Evolutionary conservation across 805 yeast species (phyloP).

Genomic region (Suhomyces prunicola): DNA sequence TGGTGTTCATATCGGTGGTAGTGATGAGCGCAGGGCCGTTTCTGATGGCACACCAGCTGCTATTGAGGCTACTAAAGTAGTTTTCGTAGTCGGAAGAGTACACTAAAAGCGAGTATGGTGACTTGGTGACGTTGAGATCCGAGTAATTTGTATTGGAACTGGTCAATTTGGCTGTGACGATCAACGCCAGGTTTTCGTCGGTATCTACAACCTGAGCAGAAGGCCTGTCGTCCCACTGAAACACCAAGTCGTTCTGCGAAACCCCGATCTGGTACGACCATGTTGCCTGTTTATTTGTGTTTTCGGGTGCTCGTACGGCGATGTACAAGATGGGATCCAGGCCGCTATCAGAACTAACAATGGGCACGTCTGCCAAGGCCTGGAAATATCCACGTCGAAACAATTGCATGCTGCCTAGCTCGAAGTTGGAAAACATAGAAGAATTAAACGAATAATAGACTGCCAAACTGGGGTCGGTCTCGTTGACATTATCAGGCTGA

Average conservation of each 20-base stretch:
- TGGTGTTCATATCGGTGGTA: slow-evolving; percentile 19
- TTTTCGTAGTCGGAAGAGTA: slow-evolving; percentile 41
- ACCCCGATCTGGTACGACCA: slow-evolving; percentile 71
- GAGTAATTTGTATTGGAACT: neutral
- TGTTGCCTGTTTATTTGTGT: slow-evolving; percentile 27
- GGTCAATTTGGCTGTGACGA: slow-evolving; percentile 56
- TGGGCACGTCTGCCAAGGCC: slow-evolving; percentile 36
- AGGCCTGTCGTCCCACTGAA: slow-evolving; percentile 63
- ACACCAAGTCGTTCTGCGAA: slow-evolving; percentile 59
- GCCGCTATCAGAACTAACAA: slow-evolving; percentile 5
- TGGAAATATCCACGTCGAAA: slow-evolving; percentile 38
- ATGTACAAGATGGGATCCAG: slow-evolving; percentile 27
- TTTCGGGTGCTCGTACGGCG: slow-evolving; percentile 41
- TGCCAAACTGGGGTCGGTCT: slow-evolving; percentile 26
- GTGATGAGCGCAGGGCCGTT: slow-evolving; percentile 45
- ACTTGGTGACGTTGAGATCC: slow-evolving; percentile 21
- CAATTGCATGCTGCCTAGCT: slow-evolving; percentile 24
- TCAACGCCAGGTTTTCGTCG: slow-evolving; percentile 63
- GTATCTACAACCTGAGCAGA: slow-evolving; percentile 63
- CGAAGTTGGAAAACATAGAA: slow-evolving; percentile 28
- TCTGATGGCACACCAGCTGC: slow-evolving; percentile 71
- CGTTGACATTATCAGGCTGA: slow-evolving; percentile 17
- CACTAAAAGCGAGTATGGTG: slow-evolving; percentile 43
- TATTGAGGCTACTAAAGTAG: slow-evolving; percentile 38
- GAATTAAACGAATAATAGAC: slow-evolving; percentile 40